Percentiles rank a stretch among this genome's conserved stretches.
Conservation (phyloP, 352 stramenopile genomes). For the Globisporangium okanoganense region DNA sequence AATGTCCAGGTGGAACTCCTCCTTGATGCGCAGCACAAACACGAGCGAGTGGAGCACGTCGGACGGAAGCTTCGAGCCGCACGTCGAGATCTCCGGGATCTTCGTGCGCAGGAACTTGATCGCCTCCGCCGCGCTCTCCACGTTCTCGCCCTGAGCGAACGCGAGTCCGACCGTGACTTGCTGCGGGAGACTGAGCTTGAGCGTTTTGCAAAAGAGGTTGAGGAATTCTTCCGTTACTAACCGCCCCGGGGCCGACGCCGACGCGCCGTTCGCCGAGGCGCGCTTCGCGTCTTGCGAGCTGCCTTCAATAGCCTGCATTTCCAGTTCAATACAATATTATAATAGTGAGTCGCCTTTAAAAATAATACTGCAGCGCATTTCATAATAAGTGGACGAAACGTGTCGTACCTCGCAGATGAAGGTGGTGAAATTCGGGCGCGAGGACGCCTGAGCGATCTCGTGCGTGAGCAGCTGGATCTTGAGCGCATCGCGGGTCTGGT, state of each 20-base stretch:
- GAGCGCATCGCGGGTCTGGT: slow-evolving; percentile 80
- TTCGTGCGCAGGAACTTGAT: slow-evolving; percentile 79
- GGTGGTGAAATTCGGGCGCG: slow-evolving; percentile 87
- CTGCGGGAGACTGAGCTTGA: slow-evolving; percentile 85
- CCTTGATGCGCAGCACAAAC: slow-evolving; percentile 79
- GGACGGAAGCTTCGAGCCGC: slow-evolving; percentile 74
- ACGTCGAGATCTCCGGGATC: slow-evolving; percentile 82
- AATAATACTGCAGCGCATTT: not conserved
- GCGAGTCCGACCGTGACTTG: slow-evolving; percentile 81
- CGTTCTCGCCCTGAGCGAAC: slow-evolving; percentile 75
- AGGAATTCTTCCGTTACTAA: slow-evolving; percentile 81
- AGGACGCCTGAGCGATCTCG: slow-evolving; percentile 87
- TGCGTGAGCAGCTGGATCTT: slow-evolving; percentile 90
- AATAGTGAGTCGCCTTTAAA: not conserved
- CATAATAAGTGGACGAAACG: not conserved
- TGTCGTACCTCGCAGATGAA: slow-evolving; percentile 76
- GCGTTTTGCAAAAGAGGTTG: slow-evolving; percentile 64
- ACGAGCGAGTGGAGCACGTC: slow-evolving; percentile 82
- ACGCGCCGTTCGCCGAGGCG: slow-evolving; percentile 12
- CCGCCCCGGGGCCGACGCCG: slow-evolving; percentile 16
- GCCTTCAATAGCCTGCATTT: slow-evolving; percentile 59
- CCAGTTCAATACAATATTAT: not conserved
- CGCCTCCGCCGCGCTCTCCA: slow-evolving; percentile 48
- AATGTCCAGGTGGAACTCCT: slow-evolving; percentile 66
- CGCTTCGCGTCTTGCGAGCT: slow-evolving; percentile 37